Conservation (phyloP, 1,284 basidiomycete species). For the Coniferiporia sulphurascens region DNA sequence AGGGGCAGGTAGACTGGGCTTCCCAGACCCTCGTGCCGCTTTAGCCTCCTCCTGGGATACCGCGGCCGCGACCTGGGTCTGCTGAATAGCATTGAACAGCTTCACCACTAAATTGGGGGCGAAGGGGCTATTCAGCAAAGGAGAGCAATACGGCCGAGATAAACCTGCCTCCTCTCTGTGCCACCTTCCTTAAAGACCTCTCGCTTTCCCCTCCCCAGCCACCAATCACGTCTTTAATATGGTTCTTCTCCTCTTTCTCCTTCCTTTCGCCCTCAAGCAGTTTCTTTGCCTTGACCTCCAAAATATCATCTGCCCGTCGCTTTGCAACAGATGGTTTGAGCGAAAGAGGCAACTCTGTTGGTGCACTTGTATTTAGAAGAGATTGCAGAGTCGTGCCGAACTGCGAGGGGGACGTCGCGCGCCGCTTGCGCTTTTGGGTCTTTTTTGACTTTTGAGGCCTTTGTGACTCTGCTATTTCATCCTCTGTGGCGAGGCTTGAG, state of each 20-base stretch:
- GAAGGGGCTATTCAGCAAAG: background rate
- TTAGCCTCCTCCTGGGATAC: constrained; percentile 53
- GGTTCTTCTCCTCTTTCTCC: constrained; percentile 69
- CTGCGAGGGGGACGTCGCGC: constrained; percentile 66
- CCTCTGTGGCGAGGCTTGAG: constrained; percentile 31
- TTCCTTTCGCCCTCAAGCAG: constrained; percentile 65
- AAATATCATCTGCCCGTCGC: constrained; percentile 66
- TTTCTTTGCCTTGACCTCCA: constrained; percentile 66
- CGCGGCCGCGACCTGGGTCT: constrained; percentile 56
- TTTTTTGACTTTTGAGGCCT: constrained; percentile 64
- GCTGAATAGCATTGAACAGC: constrained; percentile 78
- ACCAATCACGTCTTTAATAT: constrained; percentile 71
- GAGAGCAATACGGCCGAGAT: background rate
- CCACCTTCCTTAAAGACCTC: constrained; percentile 70
- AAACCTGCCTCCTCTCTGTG: constrained; percentile 71
- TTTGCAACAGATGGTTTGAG: constrained; percentile 67
- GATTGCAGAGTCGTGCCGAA: constrained; percentile 71
- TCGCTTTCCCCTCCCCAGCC: constrained; percentile 81
- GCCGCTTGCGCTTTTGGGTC: constrained; percentile 73
- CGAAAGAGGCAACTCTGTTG: constrained; percentile 63
- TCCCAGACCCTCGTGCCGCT: constrained; percentile 61
- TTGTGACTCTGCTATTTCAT: constrained; percentile 43
- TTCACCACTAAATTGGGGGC: constrained; percentile 54
- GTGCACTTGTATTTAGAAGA: constrained; percentile 61
- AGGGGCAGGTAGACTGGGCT: constrained; percentile 65